These are phyloP conservation scores for Furcasterigmium furcatum DNA, from an alignment of 2,329 filamentous ascomycete genomes.

Conservation along the genomic window DNA sequence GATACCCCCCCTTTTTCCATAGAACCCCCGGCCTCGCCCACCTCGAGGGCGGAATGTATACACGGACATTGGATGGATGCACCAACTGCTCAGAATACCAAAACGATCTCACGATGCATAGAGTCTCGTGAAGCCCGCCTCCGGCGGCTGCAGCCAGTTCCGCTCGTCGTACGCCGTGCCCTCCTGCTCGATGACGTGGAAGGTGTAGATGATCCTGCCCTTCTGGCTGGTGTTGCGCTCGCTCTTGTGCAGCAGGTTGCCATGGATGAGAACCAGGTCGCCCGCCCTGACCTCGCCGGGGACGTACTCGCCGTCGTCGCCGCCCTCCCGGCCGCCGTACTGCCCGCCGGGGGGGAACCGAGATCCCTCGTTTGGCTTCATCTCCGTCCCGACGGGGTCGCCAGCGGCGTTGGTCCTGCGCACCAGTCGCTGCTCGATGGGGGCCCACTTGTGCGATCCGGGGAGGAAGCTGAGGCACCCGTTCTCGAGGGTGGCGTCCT, in stretches of 20 bases:
- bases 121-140: constrained; percentile 73
- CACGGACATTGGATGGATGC: constrained; percentile 6
- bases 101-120: constrained; percentile 27
- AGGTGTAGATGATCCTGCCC: constrained; percentile 94
- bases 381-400: constrained; percentile 56
- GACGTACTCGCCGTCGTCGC: constrained; percentile 54
- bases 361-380: constrained; percentile 65
- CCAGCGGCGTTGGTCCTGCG: constrained; percentile 41
- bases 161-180: constrained; percentile 71
- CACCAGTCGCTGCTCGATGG: constrained; percentile 73
- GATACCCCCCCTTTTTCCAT: no score
- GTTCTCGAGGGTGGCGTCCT: constrained; percentile 84
- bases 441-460: constrained; percentile 74
- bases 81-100: constrained; percentile 6
- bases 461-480: constrained; percentile 85
- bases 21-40: no score
- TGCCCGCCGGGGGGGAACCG: constrained; percentile 55
- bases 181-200: constrained; percentile 89
- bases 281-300: constrained; percentile 88
- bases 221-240: constrained; percentile 85
- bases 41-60: no score
- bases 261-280: constrained; percentile 88
- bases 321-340: constrained; percentile 40
- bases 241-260: constrained; percentile 93
- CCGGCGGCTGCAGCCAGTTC: constrained; percentile 92